phyloP scores from a whole-genome alignment of 2,329 filamentous ascomycete species.

The Pestalotiopsis fici region DNA sequence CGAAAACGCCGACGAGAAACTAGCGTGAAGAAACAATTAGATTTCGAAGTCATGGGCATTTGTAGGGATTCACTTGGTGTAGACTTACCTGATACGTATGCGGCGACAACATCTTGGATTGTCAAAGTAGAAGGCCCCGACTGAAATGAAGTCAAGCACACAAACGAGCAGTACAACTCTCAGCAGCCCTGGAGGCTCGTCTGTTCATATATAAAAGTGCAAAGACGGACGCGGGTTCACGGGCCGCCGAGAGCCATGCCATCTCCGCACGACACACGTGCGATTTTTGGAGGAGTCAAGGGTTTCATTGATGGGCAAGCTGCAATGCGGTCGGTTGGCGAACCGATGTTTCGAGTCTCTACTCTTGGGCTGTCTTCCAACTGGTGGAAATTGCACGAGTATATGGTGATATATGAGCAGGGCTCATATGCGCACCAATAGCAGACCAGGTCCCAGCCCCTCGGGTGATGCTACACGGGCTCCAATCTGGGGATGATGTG shows the following conservation, averaged over 20 bases:
- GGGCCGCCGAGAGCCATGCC: conserved; percentile 1
- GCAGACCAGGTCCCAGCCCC: neutral
- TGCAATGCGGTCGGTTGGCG: neutral
- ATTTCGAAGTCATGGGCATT: neutral
- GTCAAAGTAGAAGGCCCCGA: neutral
- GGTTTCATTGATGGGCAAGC: conserved; percentile 3
- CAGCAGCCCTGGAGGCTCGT: neutral
- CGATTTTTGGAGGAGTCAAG: conserved; percentile 3
- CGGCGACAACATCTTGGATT: conserved; percentile 11
- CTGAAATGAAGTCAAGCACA: neutral
- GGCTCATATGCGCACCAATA: conserved; percentile 10
- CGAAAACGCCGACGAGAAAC: conserved; percentile 55
- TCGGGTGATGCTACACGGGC: neutral
- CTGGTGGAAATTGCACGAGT: conserved; percentile 7
- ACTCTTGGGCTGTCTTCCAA: neutral
- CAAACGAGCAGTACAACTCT: neutral
- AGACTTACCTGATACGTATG: conserved; percentile 14
- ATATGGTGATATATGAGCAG: neutral
- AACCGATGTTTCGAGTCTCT: conserved; percentile 1
- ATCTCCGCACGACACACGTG: neutral
- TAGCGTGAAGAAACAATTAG: conserved; percentile 21
- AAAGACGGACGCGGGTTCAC: neutral
- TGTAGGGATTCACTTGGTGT: neutral
- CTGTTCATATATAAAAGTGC: neutral
- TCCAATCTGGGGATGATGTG: conserved; percentile 4